Base-by-base conservation (phyloP, 1,284 basidiomycete genomes). In the Cryptococcus floricola region DNA sequence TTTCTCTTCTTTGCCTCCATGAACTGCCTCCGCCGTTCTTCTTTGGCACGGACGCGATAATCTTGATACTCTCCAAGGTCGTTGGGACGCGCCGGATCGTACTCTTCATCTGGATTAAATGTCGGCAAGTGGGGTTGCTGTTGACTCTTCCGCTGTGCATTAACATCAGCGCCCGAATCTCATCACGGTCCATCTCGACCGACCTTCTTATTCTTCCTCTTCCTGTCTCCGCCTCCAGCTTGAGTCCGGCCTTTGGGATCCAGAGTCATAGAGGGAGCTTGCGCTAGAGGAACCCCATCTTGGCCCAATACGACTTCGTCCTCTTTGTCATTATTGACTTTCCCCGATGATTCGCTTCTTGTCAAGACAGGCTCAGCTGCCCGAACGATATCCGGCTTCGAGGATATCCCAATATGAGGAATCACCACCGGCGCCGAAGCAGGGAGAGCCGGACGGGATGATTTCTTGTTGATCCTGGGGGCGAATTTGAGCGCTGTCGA, bases 1-100 rank as follows among this genome's bases (percentile, higher is more conserved):
- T 56, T 57, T 43, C 63, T 54, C 46, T 61, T 63, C 54, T 57
- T 61, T 38, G 58, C 65, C 52, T 66, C 69, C 2, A 66, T 25
- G 25, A 63, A 48, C 46, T 63, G 52, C 10, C 63, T 61, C 14
- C 63, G 50, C 8, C 61, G 57, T 56, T 76, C 73, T 53, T 71
- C 71, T 7, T 69, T 60, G 28, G 70, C 37, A 38, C 63, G 57
- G 51, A 67, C 68, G 34, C 76, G 57, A 58, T 74, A 77, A 25
- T 63, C 57, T 57, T 73, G 73, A 55, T 74, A 77, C 61, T 75
- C 73, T 45, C 71, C 72, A 7, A 77, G 64, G 43, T 77, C 76
- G 54, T 77, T 77, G 1, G 76, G 76, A 42, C 68, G 57, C 52
- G 73, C 68, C 5, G 76, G 76, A 49, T 77, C 74, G 54, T 77